Evolutionary conservation across 805 yeast species (phyloP).

Genomic region (Teunomyces funiuensis): DNA sequence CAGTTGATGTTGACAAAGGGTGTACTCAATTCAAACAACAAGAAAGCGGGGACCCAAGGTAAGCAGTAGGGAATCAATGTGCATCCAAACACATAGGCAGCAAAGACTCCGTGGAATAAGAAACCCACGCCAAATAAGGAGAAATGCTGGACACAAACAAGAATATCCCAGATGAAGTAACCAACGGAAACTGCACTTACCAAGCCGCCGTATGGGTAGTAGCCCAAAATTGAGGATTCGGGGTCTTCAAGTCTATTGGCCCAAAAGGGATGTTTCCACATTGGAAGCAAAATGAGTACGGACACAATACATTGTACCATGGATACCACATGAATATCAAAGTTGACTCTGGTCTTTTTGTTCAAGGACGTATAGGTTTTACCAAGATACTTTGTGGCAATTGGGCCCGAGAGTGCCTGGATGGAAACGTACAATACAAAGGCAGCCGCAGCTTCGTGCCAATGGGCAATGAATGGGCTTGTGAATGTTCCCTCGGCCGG

Average conservation of each 20-base stretch:
- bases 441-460: slow-evolving; percentile 72
- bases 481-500: slow-evolving; percentile 38
- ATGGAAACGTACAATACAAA: slow-evolving; percentile 59
- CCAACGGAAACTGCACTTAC: slow-evolving; percentile 75
- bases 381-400: slow-evolving; percentile 53
- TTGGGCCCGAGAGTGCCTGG: slow-evolving; percentile 50
- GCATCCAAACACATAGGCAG: slow-evolving; percentile 67
- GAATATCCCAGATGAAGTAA: slow-evolving; percentile 88
- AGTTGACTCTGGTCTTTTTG: slow-evolving; percentile 58
- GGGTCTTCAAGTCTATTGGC: slow-evolving; percentile 43
- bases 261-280: slow-evolving; percentile 57
- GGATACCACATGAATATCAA: slow-evolving; percentile 88
- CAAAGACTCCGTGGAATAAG: slow-evolving; percentile 79
- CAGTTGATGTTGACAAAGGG: slow-evolving; percentile 95
- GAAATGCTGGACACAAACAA: slow-evolving; percentile 63
- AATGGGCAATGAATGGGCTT: slow-evolving; percentile 51
- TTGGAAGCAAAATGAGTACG: slow-evolving; percentile 57
- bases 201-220: slow-evolving; percentile 73
- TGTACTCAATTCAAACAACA: slow-evolving; percentile 84
- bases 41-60: slow-evolving; percentile 79
- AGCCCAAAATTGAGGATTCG: slow-evolving; percentile 49
- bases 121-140: slow-evolving; percentile 78
- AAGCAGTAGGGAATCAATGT: slow-evolving; percentile 73
- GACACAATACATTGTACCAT: slow-evolving; percentile 79
- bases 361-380: slow-evolving; percentile 49